Base-by-base conservation (phyloP, 768 basidiomycete genomes). In the Amanita exitialis region DNA sequence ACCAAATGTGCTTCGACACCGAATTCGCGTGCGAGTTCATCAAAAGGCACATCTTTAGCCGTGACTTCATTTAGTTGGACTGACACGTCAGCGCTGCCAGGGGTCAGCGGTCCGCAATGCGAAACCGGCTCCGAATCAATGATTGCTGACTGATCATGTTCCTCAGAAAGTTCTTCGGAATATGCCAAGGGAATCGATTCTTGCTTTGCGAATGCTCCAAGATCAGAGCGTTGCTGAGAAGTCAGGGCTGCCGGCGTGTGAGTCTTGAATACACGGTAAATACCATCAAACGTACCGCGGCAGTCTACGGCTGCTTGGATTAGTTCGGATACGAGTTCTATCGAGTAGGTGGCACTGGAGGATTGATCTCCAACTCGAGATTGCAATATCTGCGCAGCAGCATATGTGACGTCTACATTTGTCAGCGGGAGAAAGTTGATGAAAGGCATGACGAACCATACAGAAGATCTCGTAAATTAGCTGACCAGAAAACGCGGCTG, bases 401-500 rank as follows among this genome's bases (percentile, higher is more conserved):
- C 71, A 50, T 65, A 67, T 5, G 72, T 66, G 6, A 74, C 65
- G 58, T 74, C 73, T 71, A 41, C 9, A 42, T 13, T 36, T 6
- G 12, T 42, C 1, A 21, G 52, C 44, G 20, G 25, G n/a, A 53
- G 55, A 44, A 56, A 30, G 16, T 34, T 47, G n/a, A 21, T 23
- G 35, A 45, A 16, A 42, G 47, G 43, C 46, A 53, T 6, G 27
- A 70, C 79, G 52, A 54, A 83, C 85, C 81, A 56, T 83, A 88
- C 18, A 91, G 59, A 51, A 75, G 64, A 61, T 90, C 87, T 51
- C 83, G 71, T 37, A 84, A 64, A 23, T 64, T 63, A 34, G 70
- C 67, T 41, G 79, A 78, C 84, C 86, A 89, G 59, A 87, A 88
- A 3, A 86, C 80, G 20, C 82, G 74, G 53, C 85, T 85, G 55